These are phyloP conservation scores for Daphne laureola DNA, from an alignment of 441 rosid species.

Conservation along the genomic window DNA sequence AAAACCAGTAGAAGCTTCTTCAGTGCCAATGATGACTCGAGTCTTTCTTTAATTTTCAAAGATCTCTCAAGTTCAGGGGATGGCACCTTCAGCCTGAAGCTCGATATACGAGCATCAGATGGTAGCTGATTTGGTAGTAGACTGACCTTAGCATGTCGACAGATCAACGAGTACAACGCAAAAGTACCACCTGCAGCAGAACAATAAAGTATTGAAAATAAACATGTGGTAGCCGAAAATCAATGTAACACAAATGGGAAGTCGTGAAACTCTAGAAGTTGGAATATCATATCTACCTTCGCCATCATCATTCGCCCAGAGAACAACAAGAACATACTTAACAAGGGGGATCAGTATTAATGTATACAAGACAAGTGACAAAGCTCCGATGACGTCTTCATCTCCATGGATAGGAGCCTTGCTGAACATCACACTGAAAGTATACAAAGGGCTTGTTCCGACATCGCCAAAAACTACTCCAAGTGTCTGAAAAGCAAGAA, in stretches of 20 bases:
- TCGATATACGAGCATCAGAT: slow-evolving; percentile 89
- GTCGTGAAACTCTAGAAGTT: neutral
- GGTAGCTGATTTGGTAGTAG: slow-evolving; percentile 96
- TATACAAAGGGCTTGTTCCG: slow-evolving; percentile 94
- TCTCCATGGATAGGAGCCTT: slow-evolving; percentile 69
- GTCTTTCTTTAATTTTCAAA: slow-evolving; percentile 84
- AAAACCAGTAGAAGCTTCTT: slow-evolving; percentile 71
- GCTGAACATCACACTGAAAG: slow-evolving; percentile 87
- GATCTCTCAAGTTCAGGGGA: slow-evolving; percentile 97
- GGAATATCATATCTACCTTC: slow-evolving; percentile 50
- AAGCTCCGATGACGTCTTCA: slow-evolving; percentile 91
- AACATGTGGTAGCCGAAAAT: neutral
- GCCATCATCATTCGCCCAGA: slow-evolving; percentile 97
- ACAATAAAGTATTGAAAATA: slow-evolving; percentile 12
- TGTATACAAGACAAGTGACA: slow-evolving; percentile 80
- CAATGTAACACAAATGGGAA: no score
- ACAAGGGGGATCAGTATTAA: slow-evolving; percentile 78
- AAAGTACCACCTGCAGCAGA: slow-evolving; percentile 79
- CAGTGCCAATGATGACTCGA: slow-evolving; percentile 63
- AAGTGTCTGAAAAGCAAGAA: slow-evolving; percentile 84
- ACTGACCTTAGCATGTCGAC: slow-evolving; percentile 94
- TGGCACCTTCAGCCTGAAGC: slow-evolving; percentile 94
- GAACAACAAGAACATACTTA: slow-evolving; percentile 88
- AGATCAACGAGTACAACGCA: slow-evolving; percentile 88
- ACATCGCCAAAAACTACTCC: slow-evolving; percentile 98